Evolutionary conservation across 305 asterid species (phyloP).

Genomic region (Solanum hybrid): DNA sequence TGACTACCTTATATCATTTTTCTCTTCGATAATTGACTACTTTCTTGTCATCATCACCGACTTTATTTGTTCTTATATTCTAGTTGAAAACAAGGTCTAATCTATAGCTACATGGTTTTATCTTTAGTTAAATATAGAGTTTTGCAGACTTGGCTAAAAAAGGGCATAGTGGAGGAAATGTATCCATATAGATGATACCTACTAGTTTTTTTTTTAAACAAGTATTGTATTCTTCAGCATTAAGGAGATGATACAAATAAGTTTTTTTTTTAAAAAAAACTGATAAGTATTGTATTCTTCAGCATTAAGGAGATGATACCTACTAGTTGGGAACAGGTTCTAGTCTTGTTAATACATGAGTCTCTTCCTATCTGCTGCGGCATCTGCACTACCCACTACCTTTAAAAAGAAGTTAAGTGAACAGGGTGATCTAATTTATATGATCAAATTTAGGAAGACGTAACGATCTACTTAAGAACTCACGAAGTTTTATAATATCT

Average conservation of each 20-base stretch:
- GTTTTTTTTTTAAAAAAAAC: neutral
- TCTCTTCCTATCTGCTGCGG: neutral
- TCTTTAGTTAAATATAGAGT: neutral
- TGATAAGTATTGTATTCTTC: neutral
- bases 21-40: neutral
- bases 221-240: neutral
- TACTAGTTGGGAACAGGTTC: neutral
- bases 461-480: neutral
- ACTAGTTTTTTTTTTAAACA: neutral
- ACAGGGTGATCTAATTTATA: neutral
- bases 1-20: neutral
- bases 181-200: neutral
- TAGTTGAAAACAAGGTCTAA: neutral
- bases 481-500: neutral
- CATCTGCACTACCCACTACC: neutral
- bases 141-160: neutral
- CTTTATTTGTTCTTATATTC: neutral
- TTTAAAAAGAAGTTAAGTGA: neutral
- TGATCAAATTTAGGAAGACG: neutral
- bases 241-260: neutral
- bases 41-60: neutral
- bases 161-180: neutral
- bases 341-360: neutral
- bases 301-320: neutral
- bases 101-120: neutral